Conservation (phyloP, 2,329 filamentous ascomycete genomes). For the Cryphonectria nitschkei region DNA sequence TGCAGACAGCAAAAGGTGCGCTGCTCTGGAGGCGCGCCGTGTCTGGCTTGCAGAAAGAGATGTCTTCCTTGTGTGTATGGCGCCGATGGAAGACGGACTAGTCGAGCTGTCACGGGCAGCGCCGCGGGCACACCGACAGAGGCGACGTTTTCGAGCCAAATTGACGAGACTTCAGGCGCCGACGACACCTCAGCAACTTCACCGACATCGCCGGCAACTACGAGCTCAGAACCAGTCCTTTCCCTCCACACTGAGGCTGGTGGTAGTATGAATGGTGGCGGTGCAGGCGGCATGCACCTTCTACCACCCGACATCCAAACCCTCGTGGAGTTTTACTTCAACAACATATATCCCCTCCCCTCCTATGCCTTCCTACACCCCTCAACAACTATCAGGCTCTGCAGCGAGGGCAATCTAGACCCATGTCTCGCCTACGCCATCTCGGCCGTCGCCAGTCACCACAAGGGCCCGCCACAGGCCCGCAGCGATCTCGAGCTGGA, state of each 20-base stretch:
- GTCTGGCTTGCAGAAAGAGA: conserved; percentile 27
- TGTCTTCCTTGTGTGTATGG: conserved; percentile 23
- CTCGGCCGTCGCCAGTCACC: conserved; percentile 25
- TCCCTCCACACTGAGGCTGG: background rate
- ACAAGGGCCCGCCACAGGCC: conserved; percentile 13
- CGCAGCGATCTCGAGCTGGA: conserved; percentile 12
- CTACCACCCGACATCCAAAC: conserved; percentile 19
- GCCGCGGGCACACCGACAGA: conserved; percentile 24
- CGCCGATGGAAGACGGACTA: conserved; percentile 19
- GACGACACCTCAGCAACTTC: conserved; percentile 24
- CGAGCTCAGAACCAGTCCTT: conserved; percentile 8
- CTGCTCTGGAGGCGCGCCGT: conserved; percentile 24
- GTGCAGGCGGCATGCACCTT: background rate
- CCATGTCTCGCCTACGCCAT: conserved; percentile 23
- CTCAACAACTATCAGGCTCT: conserved; percentile 24
- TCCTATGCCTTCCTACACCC: conserved; percentile 29
- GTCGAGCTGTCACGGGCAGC: conserved; percentile 13
- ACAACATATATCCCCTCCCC: conserved; percentile 23
- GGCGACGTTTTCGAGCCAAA: conserved; percentile 1
- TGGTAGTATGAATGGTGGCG: background rate
- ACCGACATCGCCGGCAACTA: conserved; percentile 20
- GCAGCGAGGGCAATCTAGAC: conserved; percentile 23
- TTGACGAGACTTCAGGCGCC: conserved; percentile 12
- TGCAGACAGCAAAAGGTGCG: conserved; percentile 28
- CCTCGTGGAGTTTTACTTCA: conserved; percentile 28